Percentiles rank a stretch among this genome's conserved stretches.
Evolutionary conservation across 768 basidiomycete genomes (phyloP).

Genomic region (Lactifluus piperatus): DNA sequence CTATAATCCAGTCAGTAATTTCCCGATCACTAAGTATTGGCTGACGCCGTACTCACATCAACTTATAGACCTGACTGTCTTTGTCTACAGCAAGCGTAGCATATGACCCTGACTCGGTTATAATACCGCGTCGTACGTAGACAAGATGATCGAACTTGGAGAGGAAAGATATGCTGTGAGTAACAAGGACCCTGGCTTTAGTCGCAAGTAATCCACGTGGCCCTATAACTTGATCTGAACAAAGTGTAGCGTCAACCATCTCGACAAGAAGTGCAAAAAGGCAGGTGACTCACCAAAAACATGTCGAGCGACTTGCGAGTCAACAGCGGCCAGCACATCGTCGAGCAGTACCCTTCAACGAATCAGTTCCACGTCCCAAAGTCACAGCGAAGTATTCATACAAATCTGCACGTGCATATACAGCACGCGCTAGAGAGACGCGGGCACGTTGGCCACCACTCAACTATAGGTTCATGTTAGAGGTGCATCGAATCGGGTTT

Average conservation of each 20-base stretch:
- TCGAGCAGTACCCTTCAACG: conserved; percentile 62
- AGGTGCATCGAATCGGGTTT: neutral
- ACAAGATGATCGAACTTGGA: conserved; percentile 65
- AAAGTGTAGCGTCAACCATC: neutral
- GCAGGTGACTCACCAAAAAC: conserved; percentile 50
- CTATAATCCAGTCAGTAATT: neutral
- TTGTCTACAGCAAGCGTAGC: conserved; percentile 46
- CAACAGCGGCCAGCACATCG: conserved; percentile 81
- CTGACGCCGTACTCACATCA: conserved; percentile 46
- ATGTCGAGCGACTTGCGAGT: conserved; percentile 82
- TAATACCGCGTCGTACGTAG: conserved; percentile 74
- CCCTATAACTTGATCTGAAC: conserved; percentile 74
- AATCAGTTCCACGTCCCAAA: neutral
- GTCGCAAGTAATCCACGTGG: conserved; percentile 72
- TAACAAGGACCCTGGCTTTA: conserved; percentile 81
- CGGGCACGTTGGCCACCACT: conserved; percentile 83
- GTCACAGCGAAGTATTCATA: conserved; percentile 28
- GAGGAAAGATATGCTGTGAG: conserved; percentile 78
- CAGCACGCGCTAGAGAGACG: conserved; percentile 76
- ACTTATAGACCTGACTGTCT: conserved; percentile 59
- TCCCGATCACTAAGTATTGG: neutral
- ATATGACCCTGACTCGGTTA: conserved; percentile 69
- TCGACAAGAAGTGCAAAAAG: neutral
- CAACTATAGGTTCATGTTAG: conserved; percentile 33
- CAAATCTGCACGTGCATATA: conserved; percentile 89